These are phyloP conservation scores for Penicilliopsis zonata DNA, from an alignment of 495 filamentous ascomycete species.

Conservation along the genomic window DNA sequence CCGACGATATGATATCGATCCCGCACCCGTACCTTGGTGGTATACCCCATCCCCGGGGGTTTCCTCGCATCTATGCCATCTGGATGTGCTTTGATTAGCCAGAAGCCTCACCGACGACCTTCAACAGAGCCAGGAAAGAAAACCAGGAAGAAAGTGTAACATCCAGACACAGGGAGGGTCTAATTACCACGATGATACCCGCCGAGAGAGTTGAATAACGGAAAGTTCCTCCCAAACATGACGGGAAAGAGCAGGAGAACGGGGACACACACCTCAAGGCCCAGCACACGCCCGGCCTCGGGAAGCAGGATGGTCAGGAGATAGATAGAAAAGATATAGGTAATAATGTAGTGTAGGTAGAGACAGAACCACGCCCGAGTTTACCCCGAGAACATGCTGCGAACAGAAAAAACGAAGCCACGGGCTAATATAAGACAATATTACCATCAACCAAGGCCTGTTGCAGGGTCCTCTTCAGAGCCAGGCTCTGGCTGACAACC, in stretches of 20 bases:
- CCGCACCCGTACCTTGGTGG: constrained; percentile 76
- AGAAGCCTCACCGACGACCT: neutral
- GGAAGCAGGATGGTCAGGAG: too few relatives aligned
- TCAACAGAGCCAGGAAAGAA: neutral
- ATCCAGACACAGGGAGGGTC: constrained; percentile 13
- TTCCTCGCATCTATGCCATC: constrained; percentile 29
- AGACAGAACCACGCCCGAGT: constrained; percentile 2
- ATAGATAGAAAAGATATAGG: constrained; percentile 5
- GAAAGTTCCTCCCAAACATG: constrained; percentile 33
- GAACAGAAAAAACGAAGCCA: constrained; percentile 5
- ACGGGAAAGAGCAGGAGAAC: constrained; percentile 10
- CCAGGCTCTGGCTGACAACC: constrained; percentile 41
- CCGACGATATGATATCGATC: constrained; percentile 93
- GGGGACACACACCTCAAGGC: neutral
- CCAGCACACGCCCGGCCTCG: too few relatives aligned
- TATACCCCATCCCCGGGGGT: constrained; percentile 42
- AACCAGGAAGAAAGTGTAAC: constrained; percentile 5
- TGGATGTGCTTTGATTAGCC: constrained; percentile 5
- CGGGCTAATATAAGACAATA: constrained; percentile 16
- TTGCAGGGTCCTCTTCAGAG: constrained; percentile 59
- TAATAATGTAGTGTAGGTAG: neutral
- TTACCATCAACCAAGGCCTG: constrained; percentile 74
- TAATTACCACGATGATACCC: constrained; percentile 39
- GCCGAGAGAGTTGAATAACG: constrained; percentile 28
- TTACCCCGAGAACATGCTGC: constrained; percentile 12